Percentiles rank a stretch among this genome's conserved stretches.
Conservation (phyloP, 352 stramenopile genomes). For the Phytopythium oedochilum region DNA sequence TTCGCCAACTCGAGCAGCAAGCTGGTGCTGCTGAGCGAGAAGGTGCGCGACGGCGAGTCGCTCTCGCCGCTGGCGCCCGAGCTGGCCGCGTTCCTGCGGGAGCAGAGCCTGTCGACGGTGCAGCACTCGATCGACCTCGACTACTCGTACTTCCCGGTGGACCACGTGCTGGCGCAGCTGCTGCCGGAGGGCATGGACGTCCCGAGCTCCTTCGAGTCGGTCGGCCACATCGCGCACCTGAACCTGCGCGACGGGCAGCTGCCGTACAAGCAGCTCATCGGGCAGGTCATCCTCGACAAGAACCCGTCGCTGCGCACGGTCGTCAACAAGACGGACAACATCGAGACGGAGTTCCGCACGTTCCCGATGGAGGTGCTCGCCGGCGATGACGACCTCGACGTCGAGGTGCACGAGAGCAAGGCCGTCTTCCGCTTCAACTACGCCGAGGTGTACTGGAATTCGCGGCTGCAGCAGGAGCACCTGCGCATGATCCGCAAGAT, state of each 20-base stretch:
- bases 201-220: slow-evolving; percentile 93
- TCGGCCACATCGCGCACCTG: slow-evolving; percentile 97
- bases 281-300: slow-evolving; percentile 98
- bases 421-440: slow-evolving; percentile 95
- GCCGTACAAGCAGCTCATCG: slow-evolving; percentile 96
- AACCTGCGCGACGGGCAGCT: slow-evolving; percentile 94
- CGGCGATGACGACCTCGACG: slow-evolving; percentile 77
- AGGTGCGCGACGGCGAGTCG: slow-evolving; percentile 50
- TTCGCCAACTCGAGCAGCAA: slow-evolving; percentile 67
- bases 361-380: slow-evolving; percentile 97
- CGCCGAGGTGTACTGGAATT: slow-evolving; percentile 97
- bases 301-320: slow-evolving; percentile 94
- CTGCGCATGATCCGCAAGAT: slow-evolving; percentile 85
- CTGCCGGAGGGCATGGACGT: slow-evolving; percentile 83
- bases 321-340: slow-evolving; percentile 97
- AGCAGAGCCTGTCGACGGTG: slow-evolving; percentile 59
- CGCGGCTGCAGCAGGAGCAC: slow-evolving; percentile 93
- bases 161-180: slow-evolving; percentile 78
- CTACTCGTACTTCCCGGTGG: slow-evolving; percentile 75
- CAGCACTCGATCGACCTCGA: slow-evolving; percentile 67
- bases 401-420: slow-evolving; percentile 92
- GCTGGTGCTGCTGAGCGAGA: slow-evolving; percentile 64
- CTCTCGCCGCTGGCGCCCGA: slow-evolving; percentile 44
- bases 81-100: slow-evolving; percentile 43
- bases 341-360: slow-evolving; percentile 93